These are phyloP conservation scores for Rhizopogon sp. DNA, from an alignment of 768 basidiomycete species.

Conservation along the genomic window DNA sequence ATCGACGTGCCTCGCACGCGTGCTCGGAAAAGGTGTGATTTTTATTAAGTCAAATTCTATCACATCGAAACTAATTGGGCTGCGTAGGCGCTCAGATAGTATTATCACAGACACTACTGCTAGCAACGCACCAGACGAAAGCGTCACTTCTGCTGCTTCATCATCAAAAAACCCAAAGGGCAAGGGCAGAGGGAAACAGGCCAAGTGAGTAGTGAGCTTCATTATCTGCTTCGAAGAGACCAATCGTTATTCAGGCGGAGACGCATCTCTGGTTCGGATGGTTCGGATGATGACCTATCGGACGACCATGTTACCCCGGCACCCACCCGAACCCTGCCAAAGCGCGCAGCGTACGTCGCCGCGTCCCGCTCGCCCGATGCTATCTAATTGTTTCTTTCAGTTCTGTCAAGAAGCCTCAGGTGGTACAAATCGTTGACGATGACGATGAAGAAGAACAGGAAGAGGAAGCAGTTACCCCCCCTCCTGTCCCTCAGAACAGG, in stretches of 20 bases:
- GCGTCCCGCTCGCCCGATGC: not conserved
- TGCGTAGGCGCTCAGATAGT: slow-evolving; percentile 55
- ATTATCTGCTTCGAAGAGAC: not conserved
- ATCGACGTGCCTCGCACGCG: slow-evolving; percentile 33
- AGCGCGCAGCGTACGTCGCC: slow-evolving; percentile 50
- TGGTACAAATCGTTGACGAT: slow-evolving; percentile 20
- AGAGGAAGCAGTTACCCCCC: slow-evolving; percentile 37
- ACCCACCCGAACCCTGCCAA: slow-evolving; percentile 51
- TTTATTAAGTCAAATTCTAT: not conserved
- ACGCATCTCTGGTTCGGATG: slow-evolving; percentile 49
- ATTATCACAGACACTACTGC: slow-evolving; percentile 39
- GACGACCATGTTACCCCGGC: slow-evolving; percentile 24
- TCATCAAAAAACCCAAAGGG: slow-evolving; percentile 16
- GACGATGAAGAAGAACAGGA: slow-evolving; percentile 34
- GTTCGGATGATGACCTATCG: slow-evolving; percentile 37
- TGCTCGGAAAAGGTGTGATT: slow-evolving; percentile 45
- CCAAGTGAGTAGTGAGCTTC: slow-evolving; percentile 32
- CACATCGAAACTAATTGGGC: not conserved
- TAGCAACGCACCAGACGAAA: slow-evolving; percentile 34
- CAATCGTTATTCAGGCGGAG: slow-evolving; percentile 37
- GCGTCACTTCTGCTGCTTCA: slow-evolving; percentile 27
- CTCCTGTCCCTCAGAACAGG: slow-evolving; percentile 10
- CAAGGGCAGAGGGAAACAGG: slow-evolving; percentile 27
- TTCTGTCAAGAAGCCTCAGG: slow-evolving; percentile 33
- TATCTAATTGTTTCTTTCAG: slow-evolving; percentile 16